These are phyloP conservation scores for Taxillus chinensis DNA, from an alignment of 164 flowering plant genomes.

Conservation along the genomic window DNA sequence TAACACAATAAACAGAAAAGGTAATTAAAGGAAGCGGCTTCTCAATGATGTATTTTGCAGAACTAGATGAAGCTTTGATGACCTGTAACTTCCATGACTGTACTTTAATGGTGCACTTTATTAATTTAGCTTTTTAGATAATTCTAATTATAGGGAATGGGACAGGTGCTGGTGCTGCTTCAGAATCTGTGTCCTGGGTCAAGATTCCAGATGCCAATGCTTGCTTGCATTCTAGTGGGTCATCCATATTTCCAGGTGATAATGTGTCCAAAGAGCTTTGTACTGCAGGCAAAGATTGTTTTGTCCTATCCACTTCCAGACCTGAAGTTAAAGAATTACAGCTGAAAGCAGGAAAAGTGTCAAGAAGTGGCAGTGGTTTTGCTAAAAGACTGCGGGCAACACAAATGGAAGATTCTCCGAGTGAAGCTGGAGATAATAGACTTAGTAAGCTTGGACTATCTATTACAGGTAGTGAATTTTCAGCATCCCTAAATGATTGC, in stretches of 20 bases:
- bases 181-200: slow-evolving; percentile 19
- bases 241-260: slow-evolving; percentile 16
- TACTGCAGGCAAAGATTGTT: slow-evolving; percentile 12
- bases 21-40: no score
- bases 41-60: no score
- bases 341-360: slow-evolving; percentile 24
- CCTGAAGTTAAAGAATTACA: slow-evolving; percentile 24
- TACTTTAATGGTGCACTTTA: not conserved
- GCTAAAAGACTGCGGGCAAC: slow-evolving; percentile 37
- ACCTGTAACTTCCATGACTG: not conserved
- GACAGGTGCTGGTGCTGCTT: slow-evolving; percentile 10
- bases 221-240: slow-evolving; percentile 13
- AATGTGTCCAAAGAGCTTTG: slow-evolving; percentile 11
- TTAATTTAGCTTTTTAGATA: not conserved
- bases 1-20: no score
- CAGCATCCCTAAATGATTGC: not conserved
- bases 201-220: slow-evolving; percentile 19
- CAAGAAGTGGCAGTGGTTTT: slow-evolving; percentile 28
- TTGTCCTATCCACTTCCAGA: slow-evolving; percentile 12
- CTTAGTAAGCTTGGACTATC: slow-evolving; percentile 22
- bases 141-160: slow-evolving; percentile 21
- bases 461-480: slow-evolving; percentile 23
- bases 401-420: slow-evolving; percentile 24
- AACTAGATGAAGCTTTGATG: not conserved
- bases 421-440: slow-evolving; percentile 16